Evolutionary conservation across 768 basidiomycete genomes (phyloP).

Genomic region (Guyanaporus albipodus): DNA sequence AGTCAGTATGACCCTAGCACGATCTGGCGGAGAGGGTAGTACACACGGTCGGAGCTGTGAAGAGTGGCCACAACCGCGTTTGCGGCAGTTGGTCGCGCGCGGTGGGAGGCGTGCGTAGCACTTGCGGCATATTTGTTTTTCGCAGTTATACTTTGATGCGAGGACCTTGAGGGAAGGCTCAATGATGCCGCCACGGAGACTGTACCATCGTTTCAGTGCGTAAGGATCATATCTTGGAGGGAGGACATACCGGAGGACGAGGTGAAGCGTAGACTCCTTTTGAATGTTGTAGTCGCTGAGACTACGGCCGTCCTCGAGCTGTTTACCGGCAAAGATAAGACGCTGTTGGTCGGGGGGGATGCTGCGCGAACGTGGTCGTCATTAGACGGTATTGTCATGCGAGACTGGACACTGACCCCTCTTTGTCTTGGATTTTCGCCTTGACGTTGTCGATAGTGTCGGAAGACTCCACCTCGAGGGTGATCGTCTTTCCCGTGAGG

Average conservation of each 20-base stretch:
- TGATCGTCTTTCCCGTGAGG: conserved; percentile 54
- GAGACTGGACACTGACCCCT: conserved; percentile 44
- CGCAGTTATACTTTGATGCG: conserved; percentile 97
- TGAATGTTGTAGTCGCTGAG: conserved; percentile 97
- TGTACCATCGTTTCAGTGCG: conserved; percentile 3
- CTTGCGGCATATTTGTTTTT: conserved; percentile 99
- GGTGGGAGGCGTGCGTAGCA: conserved; percentile 99
- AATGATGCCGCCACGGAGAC: conserved; percentile 74
- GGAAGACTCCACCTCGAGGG: conserved; percentile 29
- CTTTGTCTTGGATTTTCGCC: conserved; percentile 56
- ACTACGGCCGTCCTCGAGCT: conserved; percentile 96
- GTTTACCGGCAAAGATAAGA: conserved; percentile 80
- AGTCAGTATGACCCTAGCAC: neutral
- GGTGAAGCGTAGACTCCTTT: conserved; percentile 96
- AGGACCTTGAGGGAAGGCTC: conserved; percentile 98
- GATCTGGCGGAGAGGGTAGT: neutral
- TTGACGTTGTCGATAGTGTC: conserved; percentile 30
- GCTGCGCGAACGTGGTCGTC: conserved; percentile 31
- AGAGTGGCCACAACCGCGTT: conserved; percentile 87
- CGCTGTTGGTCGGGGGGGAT: conserved; percentile 28
- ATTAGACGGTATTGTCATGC: neutral
- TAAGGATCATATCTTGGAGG: neutral
- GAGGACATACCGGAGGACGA: conserved; percentile 80
- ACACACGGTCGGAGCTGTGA: conserved; percentile 89
- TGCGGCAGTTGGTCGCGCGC: conserved; percentile 99